A percentile compares a stretch with the other conserved stretches of the same genome.
Conservation (phyloP, 2,329 filamentous ascomycete genomes). For the Grosmannia huntii region DNA sequence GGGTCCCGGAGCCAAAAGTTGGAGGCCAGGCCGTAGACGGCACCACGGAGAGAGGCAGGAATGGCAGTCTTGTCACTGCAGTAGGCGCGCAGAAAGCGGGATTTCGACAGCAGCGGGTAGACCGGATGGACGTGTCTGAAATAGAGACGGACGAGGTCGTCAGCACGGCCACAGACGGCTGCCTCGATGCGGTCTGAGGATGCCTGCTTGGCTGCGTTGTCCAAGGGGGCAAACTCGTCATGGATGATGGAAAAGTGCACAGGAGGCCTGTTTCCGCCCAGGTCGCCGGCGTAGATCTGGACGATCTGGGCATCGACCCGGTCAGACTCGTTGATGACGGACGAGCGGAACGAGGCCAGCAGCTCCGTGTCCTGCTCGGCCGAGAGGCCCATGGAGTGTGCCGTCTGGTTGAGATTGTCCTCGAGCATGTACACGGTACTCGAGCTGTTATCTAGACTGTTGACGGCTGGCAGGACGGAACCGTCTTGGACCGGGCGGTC, state of each 20-base stretch:
- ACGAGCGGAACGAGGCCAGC: constrained; percentile 32
- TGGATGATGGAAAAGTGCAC: constrained; percentile 32
- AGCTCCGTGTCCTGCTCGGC: constrained; percentile 34
- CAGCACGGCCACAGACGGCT: constrained; percentile 26
- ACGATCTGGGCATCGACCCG: constrained; percentile 24
- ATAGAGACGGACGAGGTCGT: constrained; percentile 29
- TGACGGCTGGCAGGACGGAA: no score
- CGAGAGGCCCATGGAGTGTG: constrained; percentile 31
- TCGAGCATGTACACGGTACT: constrained; percentile 24
- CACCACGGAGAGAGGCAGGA: constrained; percentile 30
- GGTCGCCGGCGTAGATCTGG: constrained; percentile 3
- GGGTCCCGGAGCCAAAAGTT: constrained; percentile 25
- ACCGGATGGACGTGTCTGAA: constrained; percentile 32
- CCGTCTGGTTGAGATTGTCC: constrained; percentile 26
- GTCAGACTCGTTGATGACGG: constrained; percentile 30
- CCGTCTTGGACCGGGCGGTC: no score
- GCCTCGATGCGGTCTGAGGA: constrained; percentile 30
- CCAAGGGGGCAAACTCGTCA: constrained; percentile 30
- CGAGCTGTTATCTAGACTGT: not conserved
- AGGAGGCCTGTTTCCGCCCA: constrained; percentile 23
- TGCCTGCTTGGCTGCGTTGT: constrained; percentile 22
- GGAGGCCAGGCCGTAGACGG: constrained; percentile 29
- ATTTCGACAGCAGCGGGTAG: constrained; percentile 30
- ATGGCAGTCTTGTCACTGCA: constrained; percentile 23
- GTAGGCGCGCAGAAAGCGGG: constrained; percentile 27